Percentiles rank a stretch among this genome's conserved stretches.
phyloP scores from a whole-genome alignment of 2,329 filamentous ascomycete genomes.

The Paracorniculantispora psalliotae region DNA sequence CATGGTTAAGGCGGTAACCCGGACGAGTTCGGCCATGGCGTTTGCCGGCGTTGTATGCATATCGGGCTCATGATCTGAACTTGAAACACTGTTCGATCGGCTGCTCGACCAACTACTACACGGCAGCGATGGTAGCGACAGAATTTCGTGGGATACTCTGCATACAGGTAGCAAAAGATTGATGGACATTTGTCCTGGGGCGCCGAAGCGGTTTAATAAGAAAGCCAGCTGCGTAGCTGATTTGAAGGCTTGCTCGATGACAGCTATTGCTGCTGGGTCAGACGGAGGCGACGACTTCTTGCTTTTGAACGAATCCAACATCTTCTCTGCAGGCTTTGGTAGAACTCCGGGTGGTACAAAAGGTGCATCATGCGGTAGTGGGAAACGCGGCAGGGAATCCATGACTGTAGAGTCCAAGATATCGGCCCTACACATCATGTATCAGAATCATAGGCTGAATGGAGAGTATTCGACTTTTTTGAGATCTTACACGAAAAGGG shows the following conservation, averaged over 20 bases:
- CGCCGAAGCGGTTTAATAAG: conserved; percentile 12
- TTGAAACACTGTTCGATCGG: neutral
- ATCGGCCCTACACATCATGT: conserved; percentile 14
- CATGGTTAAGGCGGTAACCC: conserved; percentile 13
- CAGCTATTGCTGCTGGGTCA: too few relatives aligned
- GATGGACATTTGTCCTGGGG: neutral
- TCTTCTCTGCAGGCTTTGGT: neutral
- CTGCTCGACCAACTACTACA: neutral
- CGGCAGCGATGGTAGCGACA: conserved; percentile 13
- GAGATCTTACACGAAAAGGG: conserved; percentile 17
- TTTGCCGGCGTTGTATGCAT: neutral
- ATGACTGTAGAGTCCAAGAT: conserved; percentile 17
- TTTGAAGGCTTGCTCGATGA: conserved; percentile 5
- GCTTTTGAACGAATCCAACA: neutral
- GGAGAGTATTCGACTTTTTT: neutral
- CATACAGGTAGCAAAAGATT: conserved; percentile 17
- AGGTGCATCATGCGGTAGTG: neutral
- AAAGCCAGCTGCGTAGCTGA: neutral
- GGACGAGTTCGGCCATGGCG: conserved; percentile 16
- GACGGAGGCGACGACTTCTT: too few relatives aligned
- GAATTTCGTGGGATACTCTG: conserved; percentile 11
- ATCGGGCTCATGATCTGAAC: neutral
- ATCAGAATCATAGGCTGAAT: neutral
- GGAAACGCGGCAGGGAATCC: conserved; percentile 17
- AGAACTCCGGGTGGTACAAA: neutral